Percentiles rank a stretch among this genome's conserved stretches.
Conservation (phyloP, 2,329 filamentous ascomycete species). For the Fusarium pseudoanthophilum region DNA sequence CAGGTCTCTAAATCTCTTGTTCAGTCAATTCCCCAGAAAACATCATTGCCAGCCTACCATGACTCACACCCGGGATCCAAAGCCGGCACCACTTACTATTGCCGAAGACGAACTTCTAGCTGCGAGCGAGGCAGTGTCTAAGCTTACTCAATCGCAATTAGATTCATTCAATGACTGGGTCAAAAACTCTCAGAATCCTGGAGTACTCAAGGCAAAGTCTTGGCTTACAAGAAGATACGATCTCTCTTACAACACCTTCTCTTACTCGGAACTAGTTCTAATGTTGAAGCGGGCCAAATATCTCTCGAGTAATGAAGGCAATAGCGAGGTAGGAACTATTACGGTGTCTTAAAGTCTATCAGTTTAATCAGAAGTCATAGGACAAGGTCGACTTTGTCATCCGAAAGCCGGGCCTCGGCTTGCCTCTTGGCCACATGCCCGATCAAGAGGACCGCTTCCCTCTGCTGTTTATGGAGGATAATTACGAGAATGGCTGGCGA, state of each 20-base stretch:
- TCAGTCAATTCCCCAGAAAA: not conserved
- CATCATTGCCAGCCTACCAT: not conserved
- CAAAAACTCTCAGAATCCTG: not conserved
- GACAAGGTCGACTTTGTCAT: not conserved
- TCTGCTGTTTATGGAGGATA: not conserved
- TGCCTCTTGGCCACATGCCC: not conserved
- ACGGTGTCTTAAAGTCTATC: not conserved
- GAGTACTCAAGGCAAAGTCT: not conserved
- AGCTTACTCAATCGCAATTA: not conserved
- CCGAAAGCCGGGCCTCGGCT: not conserved
- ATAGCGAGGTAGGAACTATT: not conserved
- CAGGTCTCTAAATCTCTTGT: rapidly evolving
- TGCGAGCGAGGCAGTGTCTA: not conserved
- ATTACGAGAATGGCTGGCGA: not conserved
- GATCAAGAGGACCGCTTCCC: not conserved
- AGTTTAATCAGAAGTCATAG: not conserved
- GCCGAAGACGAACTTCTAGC: not conserved
- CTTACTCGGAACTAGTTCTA: not conserved
- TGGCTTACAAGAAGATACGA: not conserved
- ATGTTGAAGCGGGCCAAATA: not conserved
- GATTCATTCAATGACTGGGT: not conserved
- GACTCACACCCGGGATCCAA: not conserved
- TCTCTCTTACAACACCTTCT: not conserved
- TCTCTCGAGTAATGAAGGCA: not conserved
- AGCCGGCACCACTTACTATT: not conserved